These are phyloP conservation scores for Athelia psychrophila DNA, from an alignment of 1,284 basidiomycete genomes.

Conservation along the genomic window DNA sequence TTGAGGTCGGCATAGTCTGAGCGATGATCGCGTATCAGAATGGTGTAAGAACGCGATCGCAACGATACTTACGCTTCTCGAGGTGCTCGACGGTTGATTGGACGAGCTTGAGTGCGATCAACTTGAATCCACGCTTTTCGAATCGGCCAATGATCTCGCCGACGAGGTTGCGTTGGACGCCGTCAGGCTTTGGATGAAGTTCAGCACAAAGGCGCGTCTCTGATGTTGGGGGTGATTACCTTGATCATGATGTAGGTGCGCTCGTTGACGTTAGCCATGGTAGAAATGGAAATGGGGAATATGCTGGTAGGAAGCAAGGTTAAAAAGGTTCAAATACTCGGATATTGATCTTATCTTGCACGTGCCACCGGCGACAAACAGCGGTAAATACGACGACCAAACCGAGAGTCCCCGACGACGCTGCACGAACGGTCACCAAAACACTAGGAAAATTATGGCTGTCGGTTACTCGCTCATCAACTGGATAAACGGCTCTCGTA, in stretches of 20 bases:
- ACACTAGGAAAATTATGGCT: not conserved
- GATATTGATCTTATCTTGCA: conserved; percentile 1
- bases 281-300: conserved; percentile 23
- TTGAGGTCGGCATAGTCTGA: conserved; percentile 93
- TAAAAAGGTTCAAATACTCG: conserved; percentile 20
- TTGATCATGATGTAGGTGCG: conserved; percentile 93
- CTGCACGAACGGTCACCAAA: conserved; percentile 1
- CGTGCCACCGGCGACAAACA: conserved; percentile 27
- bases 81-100: conserved; percentile 79
- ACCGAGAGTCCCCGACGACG: not conserved
- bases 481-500: conserved; percentile 68
- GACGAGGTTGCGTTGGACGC: conserved; percentile 93
- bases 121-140: conserved; percentile 95
- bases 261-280: conserved; percentile 59
- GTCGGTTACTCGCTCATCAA: conserved; percentile 80
- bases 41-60: conserved; percentile 7
- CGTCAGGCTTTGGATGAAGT: conserved; percentile 73
- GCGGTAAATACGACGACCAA: conserved; percentile 20
- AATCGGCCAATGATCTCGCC: conserved; percentile 93
- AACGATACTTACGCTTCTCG: conserved; percentile 64
- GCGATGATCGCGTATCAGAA: conserved; percentile 4
- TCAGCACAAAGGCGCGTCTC: not conserved
- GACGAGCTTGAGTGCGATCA: conserved; percentile 86
- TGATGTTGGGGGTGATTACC: conserved; percentile 33
- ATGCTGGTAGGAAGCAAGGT: conserved; percentile 29